Conservation (phyloP, 352 stramenopile species). For the Albugo laibachii region DNA sequence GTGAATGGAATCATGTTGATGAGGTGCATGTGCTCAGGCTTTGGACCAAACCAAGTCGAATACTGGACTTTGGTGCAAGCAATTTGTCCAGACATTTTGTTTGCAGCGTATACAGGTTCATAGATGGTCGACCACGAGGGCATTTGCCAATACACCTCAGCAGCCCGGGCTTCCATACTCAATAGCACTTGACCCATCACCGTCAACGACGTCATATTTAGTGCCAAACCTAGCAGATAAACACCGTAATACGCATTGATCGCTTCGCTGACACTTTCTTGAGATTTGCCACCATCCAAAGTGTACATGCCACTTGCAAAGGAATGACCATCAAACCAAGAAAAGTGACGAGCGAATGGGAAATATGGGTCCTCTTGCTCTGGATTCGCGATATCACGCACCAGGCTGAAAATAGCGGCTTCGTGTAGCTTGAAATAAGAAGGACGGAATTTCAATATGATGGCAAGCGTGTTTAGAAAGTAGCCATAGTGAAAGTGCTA, state of each 20-base stretch:
- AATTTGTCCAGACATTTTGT: conserved; percentile 74
- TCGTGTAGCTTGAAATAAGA: conserved; percentile 51
- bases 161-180: conserved; percentile 84
- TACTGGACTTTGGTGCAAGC: conserved; percentile 63
- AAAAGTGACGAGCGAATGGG: conserved; percentile 87
- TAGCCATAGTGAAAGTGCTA: conserved; percentile 97
- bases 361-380: conserved; percentile 56
- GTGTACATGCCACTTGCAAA: conserved; percentile 91
- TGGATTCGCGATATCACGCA: conserved; percentile 53
- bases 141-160: conserved; percentile 95
- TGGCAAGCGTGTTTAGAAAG: conserved; percentile 69
- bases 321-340: conserved; percentile 93
- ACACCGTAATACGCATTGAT: conserved; percentile 95
- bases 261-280: conserved; percentile 93
- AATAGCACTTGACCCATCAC: conserved; percentile 85
- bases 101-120: conserved; percentile 42
- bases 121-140: conserved; percentile 30
- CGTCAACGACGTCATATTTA: conserved; percentile 40
- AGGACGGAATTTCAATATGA: conserved; percentile 60
- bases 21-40: conserved; percentile 74
- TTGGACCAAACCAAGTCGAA: conserved; percentile 72
- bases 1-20: conserved; percentile 88
- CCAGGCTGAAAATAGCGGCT: conserved; percentile 46
- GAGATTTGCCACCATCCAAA: conserved; percentile 88
- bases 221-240: conserved; percentile 79